phyloP scores from a whole-genome alignment of 2,329 filamentous ascomycete species.

The Fusarium paranaense region DNA sequence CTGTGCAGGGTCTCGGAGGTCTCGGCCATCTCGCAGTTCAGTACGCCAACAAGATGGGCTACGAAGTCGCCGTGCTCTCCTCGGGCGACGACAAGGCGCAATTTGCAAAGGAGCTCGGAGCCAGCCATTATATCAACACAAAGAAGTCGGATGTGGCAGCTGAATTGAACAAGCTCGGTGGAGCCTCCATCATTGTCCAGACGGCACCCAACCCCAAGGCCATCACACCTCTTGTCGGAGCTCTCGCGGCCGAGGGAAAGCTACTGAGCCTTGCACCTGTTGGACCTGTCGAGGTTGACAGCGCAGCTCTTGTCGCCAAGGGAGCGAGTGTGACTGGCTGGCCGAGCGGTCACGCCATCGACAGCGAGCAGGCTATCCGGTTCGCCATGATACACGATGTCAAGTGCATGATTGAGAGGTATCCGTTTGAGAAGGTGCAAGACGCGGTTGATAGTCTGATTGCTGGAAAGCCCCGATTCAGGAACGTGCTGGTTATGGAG shows the following conservation, averaged over 20 bases:
- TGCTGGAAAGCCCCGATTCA: conserved; percentile 58
- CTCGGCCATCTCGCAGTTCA: conserved; percentile 83
- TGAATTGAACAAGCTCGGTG: conserved; percentile 67
- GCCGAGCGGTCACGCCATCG: conserved; percentile 71
- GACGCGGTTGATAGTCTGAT: conserved; percentile 57
- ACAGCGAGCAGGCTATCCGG: conserved; percentile 73
- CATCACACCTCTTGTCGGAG: conserved; percentile 64
- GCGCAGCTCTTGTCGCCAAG: conserved; percentile 54
- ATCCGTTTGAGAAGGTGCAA: conserved; percentile 64
- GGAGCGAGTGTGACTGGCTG: conserved; percentile 73
- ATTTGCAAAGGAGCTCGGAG: conserved; percentile 67
- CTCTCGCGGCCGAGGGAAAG: conserved; percentile 66
- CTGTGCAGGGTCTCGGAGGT: conserved; percentile 78
- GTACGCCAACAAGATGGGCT: conserved; percentile 81
- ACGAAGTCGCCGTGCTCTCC: conserved; percentile 76
- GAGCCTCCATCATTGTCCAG: conserved; percentile 70
- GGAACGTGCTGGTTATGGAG: conserved; percentile 55
- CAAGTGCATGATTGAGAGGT: conserved; percentile 74
- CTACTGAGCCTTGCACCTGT: conserved; percentile 69
- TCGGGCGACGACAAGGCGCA: conserved; percentile 74
- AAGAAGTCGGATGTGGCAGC: conserved; percentile 60
- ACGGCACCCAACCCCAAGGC: conserved; percentile 71
- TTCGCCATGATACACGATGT: conserved; percentile 73
- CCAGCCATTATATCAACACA: conserved; percentile 62
- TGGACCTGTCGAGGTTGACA: conserved; percentile 59